Percentiles rank a stretch among this genome's conserved stretches.
Evolutionary conservation across 345 rosid genomes (phyloP).

Genomic region (Iberis pinnata): DNA sequence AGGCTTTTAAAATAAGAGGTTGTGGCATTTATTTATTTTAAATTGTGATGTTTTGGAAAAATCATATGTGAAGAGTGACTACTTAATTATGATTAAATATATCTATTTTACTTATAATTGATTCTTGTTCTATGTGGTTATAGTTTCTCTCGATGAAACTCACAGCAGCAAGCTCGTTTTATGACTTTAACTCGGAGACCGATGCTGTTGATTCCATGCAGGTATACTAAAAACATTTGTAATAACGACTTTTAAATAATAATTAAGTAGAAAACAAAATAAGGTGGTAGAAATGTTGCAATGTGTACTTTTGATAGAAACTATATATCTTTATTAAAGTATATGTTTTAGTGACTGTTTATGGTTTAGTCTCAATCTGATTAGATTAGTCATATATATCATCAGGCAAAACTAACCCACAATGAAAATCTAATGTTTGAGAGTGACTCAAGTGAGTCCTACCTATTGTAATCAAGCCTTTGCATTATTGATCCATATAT

Average conservation of each 20-base stretch:
- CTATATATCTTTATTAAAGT: neutral
- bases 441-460: neutral
- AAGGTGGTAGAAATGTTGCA: neutral
- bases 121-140: slow-evolving; percentile 3
- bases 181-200: slow-evolving; percentile 59
- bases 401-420: neutral
- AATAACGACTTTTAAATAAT: neutral
- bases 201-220: slow-evolving; percentile 53
- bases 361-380: neutral
- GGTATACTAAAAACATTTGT: slow-evolving; percentile 3
- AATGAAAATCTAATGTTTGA: too few relatives aligned
- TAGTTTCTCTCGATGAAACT: slow-evolving; percentile 90
- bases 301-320: slow-evolving; percentile 12
- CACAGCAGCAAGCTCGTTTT: slow-evolving; percentile 53
- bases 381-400: neutral
- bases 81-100: too few relatives aligned
- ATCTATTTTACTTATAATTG: neutral
- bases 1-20: too few relatives aligned
- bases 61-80: too few relatives aligned
- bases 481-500: neutral
- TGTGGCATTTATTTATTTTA: too few relatives aligned
- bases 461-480: neutral
- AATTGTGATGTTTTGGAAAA: neutral
- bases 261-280: neutral
- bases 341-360: neutral